Conservation (phyloP, 225 moss, liverwort and hornwort species). For the Sphagnum tenellum region DNA sequence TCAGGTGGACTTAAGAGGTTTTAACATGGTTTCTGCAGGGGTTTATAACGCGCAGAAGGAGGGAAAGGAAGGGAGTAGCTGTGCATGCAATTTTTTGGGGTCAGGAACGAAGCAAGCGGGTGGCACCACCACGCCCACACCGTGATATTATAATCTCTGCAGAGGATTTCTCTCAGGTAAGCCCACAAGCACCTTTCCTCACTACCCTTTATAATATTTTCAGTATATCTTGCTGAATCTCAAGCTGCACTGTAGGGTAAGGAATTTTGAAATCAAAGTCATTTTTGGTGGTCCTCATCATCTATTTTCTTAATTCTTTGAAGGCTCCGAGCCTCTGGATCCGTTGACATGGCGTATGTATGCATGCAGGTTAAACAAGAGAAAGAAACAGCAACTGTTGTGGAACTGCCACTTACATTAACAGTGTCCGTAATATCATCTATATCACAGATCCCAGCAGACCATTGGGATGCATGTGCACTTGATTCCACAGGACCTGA, state of each 20-base stretch:
- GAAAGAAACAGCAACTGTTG: conserved; percentile 30
- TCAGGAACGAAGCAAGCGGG: conserved; percentile 9
- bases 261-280: too few relatives aligned
- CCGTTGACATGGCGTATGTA: conserved; percentile 3
- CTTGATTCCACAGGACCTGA: conserved; percentile 64
- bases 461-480: conserved; percentile 91
- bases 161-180: conserved; percentile 4
- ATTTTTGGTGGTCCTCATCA: not conserved
- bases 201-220: not conserved
- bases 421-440: conserved; percentile 93
- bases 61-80: conserved; percentile 1
- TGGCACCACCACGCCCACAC: not conserved
- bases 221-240: too few relatives aligned
- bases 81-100: conserved; percentile 15
- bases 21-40: conserved; percentile 1
- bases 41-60: not conserved
- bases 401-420: conserved; percentile 54
- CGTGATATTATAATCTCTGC: conserved; percentile 8
- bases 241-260: too few relatives aligned
- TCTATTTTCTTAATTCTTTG: too few relatives aligned
- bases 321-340: too few relatives aligned
- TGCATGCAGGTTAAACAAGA: conserved; percentile 38
- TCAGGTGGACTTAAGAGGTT: too few relatives aligned
- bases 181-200: not conserved
- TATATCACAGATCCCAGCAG: conserved; percentile 59